phyloP scores from a whole-genome alignment of 805 yeast genomes.

The Ogataea thermomethanolica region DNA sequence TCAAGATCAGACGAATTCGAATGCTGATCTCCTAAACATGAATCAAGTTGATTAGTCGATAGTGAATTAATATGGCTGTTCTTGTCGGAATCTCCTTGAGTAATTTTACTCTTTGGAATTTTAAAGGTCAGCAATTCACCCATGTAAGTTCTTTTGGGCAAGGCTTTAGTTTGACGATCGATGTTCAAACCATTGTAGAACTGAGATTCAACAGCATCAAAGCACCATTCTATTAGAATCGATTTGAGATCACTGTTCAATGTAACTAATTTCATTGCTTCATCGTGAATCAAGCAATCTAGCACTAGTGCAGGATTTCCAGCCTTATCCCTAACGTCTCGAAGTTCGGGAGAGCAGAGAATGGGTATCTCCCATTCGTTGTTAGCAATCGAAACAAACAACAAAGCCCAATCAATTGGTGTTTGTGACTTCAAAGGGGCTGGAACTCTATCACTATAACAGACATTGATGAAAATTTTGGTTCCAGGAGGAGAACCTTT shows the following conservation, averaged over 20 bases:
- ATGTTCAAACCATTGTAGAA: conserved; percentile 36
- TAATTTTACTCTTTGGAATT: background rate
- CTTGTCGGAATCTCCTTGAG: too few relatives aligned
- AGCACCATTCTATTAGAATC: conserved; percentile 77
- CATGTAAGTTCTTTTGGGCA: conserved; percentile 72
- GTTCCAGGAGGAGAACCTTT: conserved; percentile 34
- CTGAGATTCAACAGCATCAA: conserved; percentile 65
- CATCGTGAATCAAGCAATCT: conserved; percentile 75
- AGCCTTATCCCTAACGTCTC: conserved; percentile 61
- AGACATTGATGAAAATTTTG: conserved; percentile 77
- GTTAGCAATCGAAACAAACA: conserved; percentile 61
- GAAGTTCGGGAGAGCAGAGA: conserved; percentile 53
- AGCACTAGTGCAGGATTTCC: conserved; percentile 62
- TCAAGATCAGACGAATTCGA: too few relatives aligned
- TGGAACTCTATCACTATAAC: conserved; percentile 65
- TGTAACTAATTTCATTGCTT: conserved; percentile 59
- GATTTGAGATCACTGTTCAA: conserved; percentile 55
- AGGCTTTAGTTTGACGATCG: conserved; percentile 54
- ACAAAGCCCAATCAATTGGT: conserved; percentile 50
- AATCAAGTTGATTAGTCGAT: too few relatives aligned
- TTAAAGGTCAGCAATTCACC: conserved; percentile 36
- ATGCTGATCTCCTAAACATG: too few relatives aligned
- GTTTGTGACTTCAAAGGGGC: conserved; percentile 39
- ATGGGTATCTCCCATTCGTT: conserved; percentile 87
- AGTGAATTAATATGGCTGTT: too few relatives aligned